Base-by-base conservation (phyloP, 169 alveolate genomes). In the Toxoplasma gondii region DNA sequence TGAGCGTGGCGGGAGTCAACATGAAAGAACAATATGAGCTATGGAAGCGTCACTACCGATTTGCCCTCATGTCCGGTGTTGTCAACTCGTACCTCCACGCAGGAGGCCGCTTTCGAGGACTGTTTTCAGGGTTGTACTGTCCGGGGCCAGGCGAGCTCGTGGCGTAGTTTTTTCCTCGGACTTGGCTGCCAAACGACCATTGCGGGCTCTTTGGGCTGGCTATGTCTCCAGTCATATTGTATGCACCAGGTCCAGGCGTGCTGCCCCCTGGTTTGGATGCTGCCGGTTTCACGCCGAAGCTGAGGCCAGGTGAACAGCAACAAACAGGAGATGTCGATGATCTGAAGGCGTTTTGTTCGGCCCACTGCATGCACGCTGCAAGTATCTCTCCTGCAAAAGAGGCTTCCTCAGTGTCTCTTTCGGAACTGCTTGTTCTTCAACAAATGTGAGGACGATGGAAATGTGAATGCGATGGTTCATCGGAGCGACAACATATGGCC, bases 121-220 rank as follows among this genome's bases (percentile, higher is more conserved):
- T 90, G 31, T 39, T 38, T 44, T 70, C 80, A n/a, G 93, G 58
- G 39, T 90, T 90, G 88, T 90, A 90, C 88, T 90, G 93, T 39
- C 93, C 93, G 44, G 93, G 93, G n/a, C 93, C 93, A 16, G 93
- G 93, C 69, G 45, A 27, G 64, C 43, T 12, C 31, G 38, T 41
- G 49, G 54, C 22, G 54, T n/a, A 45, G 4, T 10, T 44, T 24
- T 38, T 34, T 38, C 88, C 88, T 36, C 93, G 38, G 22, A 36
- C 54, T 41, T 78, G 54, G 31, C 78, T 70, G 24, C 93, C 93
- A 34, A 90, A 90, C 4, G 69, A 5, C 93, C 93, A 90, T 67
- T 82, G 90, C 19, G 90, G 90, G 67, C 90, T 82, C 27, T 41
- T 39, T 31, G 90, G 70, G 34, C 88, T 69, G 43, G 88, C 67